Evolutionary conservation across 2,329 filamentous ascomycete genomes (phyloP).

Genomic region (Colletotrichum sp.): DNA sequence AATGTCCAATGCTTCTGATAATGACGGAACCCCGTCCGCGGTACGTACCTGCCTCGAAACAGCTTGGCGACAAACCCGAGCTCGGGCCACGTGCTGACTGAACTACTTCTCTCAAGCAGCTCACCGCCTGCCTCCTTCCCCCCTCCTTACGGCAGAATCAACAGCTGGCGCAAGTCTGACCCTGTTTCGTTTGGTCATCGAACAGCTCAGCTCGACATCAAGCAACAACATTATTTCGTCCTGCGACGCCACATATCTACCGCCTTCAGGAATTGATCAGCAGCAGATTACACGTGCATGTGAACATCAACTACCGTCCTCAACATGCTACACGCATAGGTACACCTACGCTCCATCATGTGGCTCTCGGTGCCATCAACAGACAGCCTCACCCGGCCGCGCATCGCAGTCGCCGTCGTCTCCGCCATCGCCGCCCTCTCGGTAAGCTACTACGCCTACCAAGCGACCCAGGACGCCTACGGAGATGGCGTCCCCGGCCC

Average conservation of each 20-base stretch:
- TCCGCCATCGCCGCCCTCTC: conserved; percentile 62
- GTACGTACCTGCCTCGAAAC: neutral
- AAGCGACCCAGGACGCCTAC: conserved; percentile 25
- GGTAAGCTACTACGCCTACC: conserved; percentile 64
- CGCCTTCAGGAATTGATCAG: neutral
- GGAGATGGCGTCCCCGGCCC: conserved; percentile 27
- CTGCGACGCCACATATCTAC: neutral
- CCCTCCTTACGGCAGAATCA: neutral
- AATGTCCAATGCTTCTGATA: neutral
- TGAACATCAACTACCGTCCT: neutral
- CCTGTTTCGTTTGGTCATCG: neutral
- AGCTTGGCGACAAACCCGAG: neutral
- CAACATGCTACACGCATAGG: conserved; percentile 19
- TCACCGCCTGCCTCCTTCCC: neutral
- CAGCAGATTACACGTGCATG: neutral
- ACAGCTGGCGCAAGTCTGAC: conserved; percentile 4
- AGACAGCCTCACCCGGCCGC: conserved; percentile 60
- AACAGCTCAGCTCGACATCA: neutral
- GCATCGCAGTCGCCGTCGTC: conserved; percentile 59
- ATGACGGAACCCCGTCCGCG: neutral
- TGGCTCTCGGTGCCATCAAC: conserved; percentile 53
- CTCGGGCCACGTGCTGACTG: conserved; percentile 4
- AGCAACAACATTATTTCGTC: neutral
- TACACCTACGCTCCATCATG: conserved; percentile 36
- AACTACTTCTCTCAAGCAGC: neutral